phyloP scores from a whole-genome alignment of 257 asterid species.

The Petrea volubilis region DNA sequence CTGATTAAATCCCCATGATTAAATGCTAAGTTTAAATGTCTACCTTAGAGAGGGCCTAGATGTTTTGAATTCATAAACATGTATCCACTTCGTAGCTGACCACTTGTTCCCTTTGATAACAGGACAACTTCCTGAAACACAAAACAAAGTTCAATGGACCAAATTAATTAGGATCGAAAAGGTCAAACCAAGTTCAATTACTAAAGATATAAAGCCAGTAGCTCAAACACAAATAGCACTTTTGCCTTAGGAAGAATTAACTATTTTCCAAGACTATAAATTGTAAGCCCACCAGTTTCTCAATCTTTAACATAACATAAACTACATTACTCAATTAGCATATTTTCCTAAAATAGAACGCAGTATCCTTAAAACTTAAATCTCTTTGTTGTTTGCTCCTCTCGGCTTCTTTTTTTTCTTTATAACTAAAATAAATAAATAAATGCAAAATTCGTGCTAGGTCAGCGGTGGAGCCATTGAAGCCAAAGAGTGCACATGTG shows the following conservation, averaged over 20 bases:
- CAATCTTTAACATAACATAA: neutral
- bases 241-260: neutral
- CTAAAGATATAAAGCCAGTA: neutral
- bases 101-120: constrained; percentile 59
- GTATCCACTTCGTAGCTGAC: constrained; percentile 70
- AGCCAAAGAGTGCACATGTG: no score
- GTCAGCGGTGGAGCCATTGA: no score
- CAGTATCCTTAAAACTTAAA: neutral
- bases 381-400: neutral
- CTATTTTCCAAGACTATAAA: constrained; percentile 4
- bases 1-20: neutral
- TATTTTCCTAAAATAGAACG: neutral
- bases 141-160: constrained; percentile 16
- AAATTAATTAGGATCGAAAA: neutral
- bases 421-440: no score
- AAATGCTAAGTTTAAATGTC: neutral
- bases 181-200: constrained; percentile 1
- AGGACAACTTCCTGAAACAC: constrained; percentile 61
- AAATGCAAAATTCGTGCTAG: no score
- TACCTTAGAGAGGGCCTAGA: constrained; percentile 30
- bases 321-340: neutral
- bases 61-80: constrained; percentile 53
- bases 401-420: neutral
- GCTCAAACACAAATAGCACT: neutral
- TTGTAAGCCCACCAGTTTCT: neutral